A percentile compares a stretch with the other conserved stretches of the same genome.
phyloP scores from a whole-genome alignment of 106 monocot genomes.

The Cymbidium sinense region DNA sequence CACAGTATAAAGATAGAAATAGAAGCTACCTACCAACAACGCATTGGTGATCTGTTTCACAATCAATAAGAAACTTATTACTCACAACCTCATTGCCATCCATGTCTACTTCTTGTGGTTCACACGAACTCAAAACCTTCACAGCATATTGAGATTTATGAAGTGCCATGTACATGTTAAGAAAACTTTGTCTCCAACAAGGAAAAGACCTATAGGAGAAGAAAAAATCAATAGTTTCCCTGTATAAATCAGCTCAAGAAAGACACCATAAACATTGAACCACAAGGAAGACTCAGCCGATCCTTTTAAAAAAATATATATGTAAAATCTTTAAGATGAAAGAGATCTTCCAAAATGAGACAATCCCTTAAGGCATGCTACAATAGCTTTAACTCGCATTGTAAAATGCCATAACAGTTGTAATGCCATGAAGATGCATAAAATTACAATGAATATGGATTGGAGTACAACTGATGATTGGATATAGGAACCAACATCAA shows the following conservation, averaged over 20 bases:
- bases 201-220: background rate
- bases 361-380: background rate
- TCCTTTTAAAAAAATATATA: background rate
- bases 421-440: background rate
- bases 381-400: background rate
- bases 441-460: background rate
- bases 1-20: background rate
- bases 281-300: background rate
- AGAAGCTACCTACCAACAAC: slow-evolving; percentile 1
- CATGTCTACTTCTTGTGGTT: slow-evolving; percentile 1
- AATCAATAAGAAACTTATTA: background rate
- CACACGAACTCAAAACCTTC: background rate
- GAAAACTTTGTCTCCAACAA: slow-evolving; percentile 1
- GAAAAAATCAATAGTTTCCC: background rate
- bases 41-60: background rate
- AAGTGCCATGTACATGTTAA: background rate
- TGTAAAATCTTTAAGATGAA: background rate
- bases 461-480: background rate
- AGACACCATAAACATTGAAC: background rate
- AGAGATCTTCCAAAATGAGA: background rate
- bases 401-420: background rate
- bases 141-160: slow-evolving; percentile 1
- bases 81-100: background rate
- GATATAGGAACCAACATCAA: background rate
- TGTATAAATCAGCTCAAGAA: background rate